Conservation (phyloP, 2,329 filamentous ascomycete genomes). For the Penicillium glabrum region DNA sequence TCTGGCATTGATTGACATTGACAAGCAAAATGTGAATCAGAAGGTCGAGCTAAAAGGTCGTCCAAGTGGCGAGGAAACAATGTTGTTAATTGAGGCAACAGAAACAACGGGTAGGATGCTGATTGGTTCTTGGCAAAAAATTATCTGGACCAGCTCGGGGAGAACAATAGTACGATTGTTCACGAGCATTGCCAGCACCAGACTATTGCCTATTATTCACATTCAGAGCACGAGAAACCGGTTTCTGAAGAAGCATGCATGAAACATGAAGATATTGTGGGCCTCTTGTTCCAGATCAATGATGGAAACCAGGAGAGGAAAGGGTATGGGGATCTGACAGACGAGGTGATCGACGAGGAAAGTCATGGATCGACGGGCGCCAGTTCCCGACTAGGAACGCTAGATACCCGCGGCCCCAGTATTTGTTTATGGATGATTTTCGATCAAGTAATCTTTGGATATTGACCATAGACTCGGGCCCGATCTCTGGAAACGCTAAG, state of each 20-base stretch:
- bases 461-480: not conserved
- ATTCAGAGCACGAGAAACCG: not conserved
- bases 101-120: not conserved
- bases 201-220: conserved; percentile 1
- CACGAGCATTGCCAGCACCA: not conserved
- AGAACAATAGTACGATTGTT: not conserved
- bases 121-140: not conserved
- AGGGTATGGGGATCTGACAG: conserved; percentile 4
- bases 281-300: not conserved
- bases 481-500: not conserved
- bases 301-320: not conserved
- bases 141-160: not conserved
- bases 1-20: not conserved
- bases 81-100: not conserved
- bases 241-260: not conserved
- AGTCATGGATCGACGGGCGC: conserved; percentile 11
- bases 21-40: not conserved
- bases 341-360: conserved; percentile 9
- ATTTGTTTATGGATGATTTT: not conserved
- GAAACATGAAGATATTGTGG: not conserved
- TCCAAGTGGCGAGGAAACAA: not conserved
- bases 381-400: conserved; percentile 1
- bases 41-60: not conserved
- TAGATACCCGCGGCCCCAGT: not conserved
- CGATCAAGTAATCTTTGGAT: no score